Evolutionary conservation across 257 asterid species (phyloP).

Genomic region (Capsicum pubescens): DNA sequence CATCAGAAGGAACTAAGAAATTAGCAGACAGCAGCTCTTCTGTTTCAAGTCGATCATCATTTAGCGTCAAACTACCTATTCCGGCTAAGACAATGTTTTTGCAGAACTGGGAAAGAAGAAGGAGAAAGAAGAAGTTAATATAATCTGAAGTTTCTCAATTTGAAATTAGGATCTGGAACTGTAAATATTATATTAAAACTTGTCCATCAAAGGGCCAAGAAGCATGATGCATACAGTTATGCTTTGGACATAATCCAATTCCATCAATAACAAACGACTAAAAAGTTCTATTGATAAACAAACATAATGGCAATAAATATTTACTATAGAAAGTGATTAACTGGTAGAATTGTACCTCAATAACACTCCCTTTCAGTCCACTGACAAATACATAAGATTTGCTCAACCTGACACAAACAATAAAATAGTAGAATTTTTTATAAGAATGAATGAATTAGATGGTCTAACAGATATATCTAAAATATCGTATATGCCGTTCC

Average conservation of each 20-base stretch:
- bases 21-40: slow-evolving; percentile 77
- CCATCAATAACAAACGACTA: not conserved
- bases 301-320: not conserved
- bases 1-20: slow-evolving; percentile 72
- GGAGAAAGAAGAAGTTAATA: not conserved
- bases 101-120: slow-evolving; percentile 68
- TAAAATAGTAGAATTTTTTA: not conserved
- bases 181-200: not conserved
- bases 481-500: not conserved
- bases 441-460: slow-evolving; percentile 6
- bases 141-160: not conserved
- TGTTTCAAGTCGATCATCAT: slow-evolving; percentile 72
- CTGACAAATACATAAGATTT: slow-evolving; percentile 85
- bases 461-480: not conserved
- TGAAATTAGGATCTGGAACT: not conserved
- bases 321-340: not conserved
- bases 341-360: slow-evolving; percentile 63
- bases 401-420: slow-evolving; percentile 60
- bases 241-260: not conserved
- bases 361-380: slow-evolving; percentile 80
- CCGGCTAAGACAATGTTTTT: slow-evolving; percentile 95
- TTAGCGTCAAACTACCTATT: slow-evolving; percentile 87
- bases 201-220: not conserved
- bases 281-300: not conserved
- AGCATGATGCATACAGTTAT: not conserved